Base-by-base conservation (phyloP, 495 filamentous ascomycete species). In the Penicillium bialowiezense region DNA sequence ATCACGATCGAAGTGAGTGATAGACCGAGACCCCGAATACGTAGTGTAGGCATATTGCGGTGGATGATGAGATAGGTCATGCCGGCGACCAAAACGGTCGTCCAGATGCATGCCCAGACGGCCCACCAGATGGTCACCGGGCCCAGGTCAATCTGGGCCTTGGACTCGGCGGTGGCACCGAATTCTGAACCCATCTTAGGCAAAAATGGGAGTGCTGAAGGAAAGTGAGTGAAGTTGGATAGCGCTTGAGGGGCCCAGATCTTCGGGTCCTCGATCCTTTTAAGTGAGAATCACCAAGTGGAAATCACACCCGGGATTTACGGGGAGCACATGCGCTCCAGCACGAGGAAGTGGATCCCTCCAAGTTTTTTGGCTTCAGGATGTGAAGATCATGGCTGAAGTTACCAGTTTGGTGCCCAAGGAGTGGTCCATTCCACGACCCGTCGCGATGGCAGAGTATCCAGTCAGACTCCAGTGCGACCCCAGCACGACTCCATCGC, bases 1-100 rank as follows among this genome's bases (percentile, higher is more conserved):
- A 85, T 68, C 12, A 72, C 53, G 35, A 87, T 70, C 20, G 82
- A 79, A 12, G 76, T 66, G 39, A 86, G 71, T 6, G 82, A 78
- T 15, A 88, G 67, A 17, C 67, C 59, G 34, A 89, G 64, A 40
- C 80, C 79, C 28, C 87, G 81, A 44, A 89, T 80, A 20, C 80
- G 75, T n/a, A 89, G 69, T 12, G 77, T 76, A 12, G 84, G 78
- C 12, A 69, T 67, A 38, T 77, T 44, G 9, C 86, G 86, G 44
- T 82, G 68, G 9, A 36, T 21, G 50, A 79, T 71, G 24, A 89
- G 75, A 52, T 74, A 81, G 44, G 52, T 60, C 59, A 83, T 71
- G 36, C 81, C 83, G 26, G 53, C 41, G 44, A 68, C 64, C 13
- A 90, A 53, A 34, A 78, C 47, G 29, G 71, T 36, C 0, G 82